Percentiles rank a stretch among this genome's conserved stretches.
Conservation (phyloP, 148 eudicot genomes). For the Chenopodium album region DNA sequence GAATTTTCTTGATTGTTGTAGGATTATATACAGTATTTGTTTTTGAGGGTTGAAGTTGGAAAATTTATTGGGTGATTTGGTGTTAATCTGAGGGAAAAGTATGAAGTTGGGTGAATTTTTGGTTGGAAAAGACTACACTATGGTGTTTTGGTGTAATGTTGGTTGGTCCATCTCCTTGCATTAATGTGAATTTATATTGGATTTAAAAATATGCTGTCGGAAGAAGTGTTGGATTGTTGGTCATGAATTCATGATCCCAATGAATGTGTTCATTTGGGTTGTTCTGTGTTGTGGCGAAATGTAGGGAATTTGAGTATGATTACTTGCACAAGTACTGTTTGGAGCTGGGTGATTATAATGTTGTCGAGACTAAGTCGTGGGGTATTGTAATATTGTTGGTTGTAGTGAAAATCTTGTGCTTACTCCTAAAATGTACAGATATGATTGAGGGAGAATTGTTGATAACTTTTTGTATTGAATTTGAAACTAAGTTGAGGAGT, state of each 20-base stretch:
- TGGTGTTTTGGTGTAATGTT: background rate
- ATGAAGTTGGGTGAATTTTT: background rate
- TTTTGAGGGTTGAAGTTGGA: background rate
- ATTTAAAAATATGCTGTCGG: too few species aligned
- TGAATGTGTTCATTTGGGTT: background rate
- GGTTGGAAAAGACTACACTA: background rate
- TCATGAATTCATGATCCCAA: background rate
- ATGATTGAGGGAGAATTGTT: background rate
- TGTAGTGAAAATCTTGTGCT: background rate
- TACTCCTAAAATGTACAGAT: background rate
- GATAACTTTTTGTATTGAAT: background rate
- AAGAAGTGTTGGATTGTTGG: too few species aligned
- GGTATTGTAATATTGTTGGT: background rate
- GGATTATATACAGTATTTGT: too few species aligned
- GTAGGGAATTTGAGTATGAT: background rate
- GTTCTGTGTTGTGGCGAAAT: background rate
- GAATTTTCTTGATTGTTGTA: background rate
- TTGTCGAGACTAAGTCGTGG: background rate
- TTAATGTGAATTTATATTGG: background rate
- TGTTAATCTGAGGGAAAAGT: background rate
- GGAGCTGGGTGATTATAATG: background rate
- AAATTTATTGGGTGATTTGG: background rate
- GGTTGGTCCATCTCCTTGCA: background rate
- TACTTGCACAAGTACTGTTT: background rate
- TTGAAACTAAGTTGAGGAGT: background rate